phyloP scores from a whole-genome alignment of 768 basidiomycete species.

The Boletus coccyginus region DNA sequence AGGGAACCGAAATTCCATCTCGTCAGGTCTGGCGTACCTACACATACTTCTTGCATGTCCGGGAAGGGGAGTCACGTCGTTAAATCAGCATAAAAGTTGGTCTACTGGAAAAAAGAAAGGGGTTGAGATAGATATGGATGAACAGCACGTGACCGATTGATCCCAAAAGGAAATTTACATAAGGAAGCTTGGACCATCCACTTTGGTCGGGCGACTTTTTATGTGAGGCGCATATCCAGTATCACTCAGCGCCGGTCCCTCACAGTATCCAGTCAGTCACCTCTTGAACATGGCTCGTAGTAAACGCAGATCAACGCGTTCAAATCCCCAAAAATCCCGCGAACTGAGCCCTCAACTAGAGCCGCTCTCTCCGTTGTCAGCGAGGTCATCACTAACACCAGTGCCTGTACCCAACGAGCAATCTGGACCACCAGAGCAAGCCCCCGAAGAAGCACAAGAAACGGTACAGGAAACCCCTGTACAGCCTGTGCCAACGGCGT shows the following conservation, averaged over 20 bases:
- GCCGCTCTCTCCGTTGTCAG: constrained; percentile 30
- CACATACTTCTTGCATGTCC: too few species aligned
- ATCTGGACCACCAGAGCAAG: constrained; percentile 12
- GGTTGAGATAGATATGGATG: too few species aligned
- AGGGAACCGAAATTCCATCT: not conserved
- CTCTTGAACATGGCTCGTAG: constrained; percentile 39
- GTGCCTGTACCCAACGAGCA: constrained; percentile 22
- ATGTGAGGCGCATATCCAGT: constrained; percentile 5
- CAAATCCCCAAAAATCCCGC: constrained; percentile 34
- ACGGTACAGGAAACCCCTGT: constrained; percentile 9
- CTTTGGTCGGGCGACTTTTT: constrained; percentile 11
- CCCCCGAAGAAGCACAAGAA: constrained; percentile 14
- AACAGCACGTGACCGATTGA: not conserved
- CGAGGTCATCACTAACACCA: constrained; percentile 29
- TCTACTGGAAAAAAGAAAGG: not conserved
- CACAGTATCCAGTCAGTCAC: constrained; percentile 8
- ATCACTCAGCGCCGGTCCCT: constrained; percentile 6
- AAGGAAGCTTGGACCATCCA: constrained; percentile 10
- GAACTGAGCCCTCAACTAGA: constrained; percentile 33
- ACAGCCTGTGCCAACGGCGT: constrained; percentile 7
- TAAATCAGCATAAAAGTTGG: not conserved
- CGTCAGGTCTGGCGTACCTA: not conserved
- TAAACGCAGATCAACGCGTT: constrained; percentile 43
- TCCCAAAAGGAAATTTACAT: constrained; percentile 27
- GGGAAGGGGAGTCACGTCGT: not conserved